phyloP scores from a whole-genome alignment of 768 basidiomycete genomes.

The Boletus patriciae region DNA sequence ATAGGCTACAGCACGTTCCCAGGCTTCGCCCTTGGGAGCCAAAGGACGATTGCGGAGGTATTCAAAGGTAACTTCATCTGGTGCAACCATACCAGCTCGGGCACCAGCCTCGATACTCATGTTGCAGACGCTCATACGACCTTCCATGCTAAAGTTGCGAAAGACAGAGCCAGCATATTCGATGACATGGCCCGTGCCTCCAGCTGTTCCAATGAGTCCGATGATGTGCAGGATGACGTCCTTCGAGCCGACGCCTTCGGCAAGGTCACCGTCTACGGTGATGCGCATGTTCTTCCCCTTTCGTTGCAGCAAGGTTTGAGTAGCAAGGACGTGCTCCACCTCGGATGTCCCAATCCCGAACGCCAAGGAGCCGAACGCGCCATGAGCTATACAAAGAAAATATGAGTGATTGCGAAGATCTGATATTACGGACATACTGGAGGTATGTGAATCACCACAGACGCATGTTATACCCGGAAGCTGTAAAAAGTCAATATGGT shows the following conservation, averaged over 20 bases:
- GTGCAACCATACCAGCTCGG: slow-evolving; percentile 90
- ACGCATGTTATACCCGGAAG: slow-evolving; percentile 80
- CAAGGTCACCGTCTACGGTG: slow-evolving; percentile 78
- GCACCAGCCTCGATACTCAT: slow-evolving; percentile 96
- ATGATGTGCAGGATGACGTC: slow-evolving; percentile 91
- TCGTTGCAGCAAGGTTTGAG: slow-evolving; percentile 83
- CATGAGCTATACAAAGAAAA: slow-evolving; percentile 58
- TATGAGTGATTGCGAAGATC: background rate
- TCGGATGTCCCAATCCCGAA: slow-evolving; percentile 95
- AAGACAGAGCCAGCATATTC: slow-evolving; percentile 91
- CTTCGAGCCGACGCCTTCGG: slow-evolving; percentile 83
- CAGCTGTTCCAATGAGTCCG: slow-evolving; percentile 89
- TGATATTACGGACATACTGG: slow-evolving; percentile 53
- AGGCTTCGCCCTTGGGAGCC: slow-evolving; percentile 78
- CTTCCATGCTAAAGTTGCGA: slow-evolving; percentile 84
- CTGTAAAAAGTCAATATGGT: slow-evolving; percentile 34
- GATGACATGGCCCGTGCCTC: slow-evolving; percentile 88
- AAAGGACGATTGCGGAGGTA: slow-evolving; percentile 83
- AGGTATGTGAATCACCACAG: slow-evolving; percentile 92
- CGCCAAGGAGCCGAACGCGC: slow-evolving; percentile 89
- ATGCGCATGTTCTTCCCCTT: slow-evolving; percentile 94
- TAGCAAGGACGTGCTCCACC: slow-evolving; percentile 92
- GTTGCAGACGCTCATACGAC: slow-evolving; percentile 88
- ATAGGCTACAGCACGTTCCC: slow-evolving; percentile 84
- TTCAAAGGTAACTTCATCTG: slow-evolving; percentile 82